Percentiles rank a stretch among this genome's conserved stretches.
Evolutionary conservation across 2,329 filamentous ascomycete genomes (phyloP).

Genomic region (Capronia americana): DNA sequence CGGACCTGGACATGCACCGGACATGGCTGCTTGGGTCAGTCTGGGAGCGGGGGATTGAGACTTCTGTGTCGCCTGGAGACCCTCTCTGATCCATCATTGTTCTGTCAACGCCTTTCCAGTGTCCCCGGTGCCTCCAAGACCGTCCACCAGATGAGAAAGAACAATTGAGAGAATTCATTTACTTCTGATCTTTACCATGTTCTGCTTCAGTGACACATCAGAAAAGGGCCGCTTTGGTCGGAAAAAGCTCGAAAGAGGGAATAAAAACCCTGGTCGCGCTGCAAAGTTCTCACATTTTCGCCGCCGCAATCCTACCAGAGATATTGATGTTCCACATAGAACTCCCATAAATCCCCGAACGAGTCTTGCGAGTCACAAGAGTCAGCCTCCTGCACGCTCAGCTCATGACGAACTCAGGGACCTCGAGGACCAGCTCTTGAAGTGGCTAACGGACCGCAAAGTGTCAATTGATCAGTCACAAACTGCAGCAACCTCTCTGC

Average conservation of each 20-base stretch:
- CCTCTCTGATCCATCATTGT: background rate
- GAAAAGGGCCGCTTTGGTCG: background rate
- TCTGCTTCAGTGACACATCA: background rate
- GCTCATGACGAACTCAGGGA: slow-evolving; percentile 1
- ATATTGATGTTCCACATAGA: background rate
- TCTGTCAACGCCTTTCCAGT: background rate
- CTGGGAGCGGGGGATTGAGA: background rate
- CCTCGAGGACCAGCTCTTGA: background rate
- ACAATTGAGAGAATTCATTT: background rate
- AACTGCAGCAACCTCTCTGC: background rate
- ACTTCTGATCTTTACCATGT: background rate
- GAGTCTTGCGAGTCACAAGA: background rate
- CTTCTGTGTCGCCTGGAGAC: background rate
- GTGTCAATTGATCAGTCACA: background rate
- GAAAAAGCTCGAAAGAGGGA: background rate
- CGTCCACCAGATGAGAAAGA: background rate
- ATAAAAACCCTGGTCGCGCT: background rate
- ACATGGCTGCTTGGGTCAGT: background rate
- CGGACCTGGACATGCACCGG: background rate
- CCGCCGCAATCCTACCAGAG: background rate
- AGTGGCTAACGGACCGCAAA: background rate
- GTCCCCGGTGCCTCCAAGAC: background rate
- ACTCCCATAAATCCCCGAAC: background rate
- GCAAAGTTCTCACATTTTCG: background rate
- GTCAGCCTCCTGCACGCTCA: background rate